Evolutionary conservation across 108 stramenopile genomes (phyloP).

Genomic region (Fistulifera pelliculosa): DNA sequence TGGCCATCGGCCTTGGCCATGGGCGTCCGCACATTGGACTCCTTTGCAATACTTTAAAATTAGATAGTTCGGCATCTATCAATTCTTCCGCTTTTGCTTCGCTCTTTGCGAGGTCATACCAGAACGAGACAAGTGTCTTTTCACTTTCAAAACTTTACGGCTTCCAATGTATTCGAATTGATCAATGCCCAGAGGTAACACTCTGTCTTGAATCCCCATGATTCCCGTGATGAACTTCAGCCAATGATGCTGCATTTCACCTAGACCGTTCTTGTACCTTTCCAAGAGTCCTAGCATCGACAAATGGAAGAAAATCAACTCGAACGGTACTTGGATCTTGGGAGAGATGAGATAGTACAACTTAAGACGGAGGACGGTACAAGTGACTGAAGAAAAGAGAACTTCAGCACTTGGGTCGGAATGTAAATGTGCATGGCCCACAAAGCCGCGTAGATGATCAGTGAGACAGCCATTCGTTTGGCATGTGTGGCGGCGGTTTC

Average conservation of each 20-base stretch:
- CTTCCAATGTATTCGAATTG: constrained; percentile 45
- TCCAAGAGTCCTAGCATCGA: constrained; percentile 86
- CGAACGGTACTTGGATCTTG: constrained; percentile 86
- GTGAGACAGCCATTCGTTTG: constrained; percentile 67
- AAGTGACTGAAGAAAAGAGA: constrained; percentile 22
- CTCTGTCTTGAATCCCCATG: constrained; percentile 48
- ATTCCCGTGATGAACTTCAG: constrained; percentile 41
- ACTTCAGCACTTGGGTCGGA: constrained; percentile 39
- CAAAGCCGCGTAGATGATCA: constrained; percentile 60
- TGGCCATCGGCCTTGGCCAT: constrained; percentile 36
- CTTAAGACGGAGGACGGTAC: constrained; percentile 56
- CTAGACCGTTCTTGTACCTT: constrained; percentile 76
- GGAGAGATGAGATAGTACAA: constrained; percentile 76
- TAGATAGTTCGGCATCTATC: too few species aligned
- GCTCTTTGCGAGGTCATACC: constrained; percentile 41
- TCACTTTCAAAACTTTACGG: constrained; percentile 32
- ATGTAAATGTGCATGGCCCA: constrained; percentile 56
- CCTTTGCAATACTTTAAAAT: neutral
- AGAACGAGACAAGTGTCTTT: constrained; percentile 34
- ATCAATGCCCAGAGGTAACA: constrained; percentile 54
- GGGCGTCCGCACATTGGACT: constrained; percentile 16
- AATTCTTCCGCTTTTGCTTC: constrained; percentile 16
- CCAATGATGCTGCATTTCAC: constrained; percentile 71
- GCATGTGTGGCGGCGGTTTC: constrained; percentile 77
- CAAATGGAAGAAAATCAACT: constrained; percentile 86